Evolutionary conservation across 257 asterid genomes (phyloP).

Genomic region (Penstemon davidsonii): DNA sequence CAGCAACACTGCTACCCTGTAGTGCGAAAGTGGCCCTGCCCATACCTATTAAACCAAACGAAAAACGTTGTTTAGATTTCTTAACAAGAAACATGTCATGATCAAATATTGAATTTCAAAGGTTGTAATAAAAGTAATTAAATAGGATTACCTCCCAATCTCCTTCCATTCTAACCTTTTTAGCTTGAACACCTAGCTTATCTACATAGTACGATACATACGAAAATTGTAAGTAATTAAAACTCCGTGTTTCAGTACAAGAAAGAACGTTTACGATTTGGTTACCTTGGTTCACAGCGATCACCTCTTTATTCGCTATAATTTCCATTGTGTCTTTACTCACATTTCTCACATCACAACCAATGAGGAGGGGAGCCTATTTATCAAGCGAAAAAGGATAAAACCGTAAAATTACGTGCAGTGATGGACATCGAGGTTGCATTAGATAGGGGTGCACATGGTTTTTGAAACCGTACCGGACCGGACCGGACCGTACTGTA

Average conservation of each 20-base stretch:
- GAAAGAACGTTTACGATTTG: background rate
- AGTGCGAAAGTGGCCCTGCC: constrained; percentile 80
- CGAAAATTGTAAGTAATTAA: background rate
- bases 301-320: constrained; percentile 67
- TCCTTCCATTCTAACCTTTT: constrained; percentile 85
- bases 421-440: background rate
- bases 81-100: background rate
- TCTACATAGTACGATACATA: constrained; percentile 38
- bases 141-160: constrained; percentile 61
- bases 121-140: background rate
- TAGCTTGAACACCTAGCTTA: constrained; percentile 74
- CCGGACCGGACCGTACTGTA: too few relatives aligned
- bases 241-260: background rate
- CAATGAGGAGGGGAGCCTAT: constrained; percentile 87
- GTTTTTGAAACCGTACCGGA: too few relatives aligned
- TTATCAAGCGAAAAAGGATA: background rate
- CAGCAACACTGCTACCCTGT: constrained; percentile 70
- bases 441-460: too few relatives aligned
- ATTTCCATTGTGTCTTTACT: constrained; percentile 57
- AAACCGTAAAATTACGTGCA: background rate
- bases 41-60: constrained; percentile 48
- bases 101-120: background rate
- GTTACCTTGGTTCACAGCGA: constrained; percentile 78
- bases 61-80: background rate
- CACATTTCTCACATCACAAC: constrained; percentile 75